Percentiles rank a stretch among this genome's conserved stretches.
These are phyloP conservation scores for Haplosporangium gracile DNA, from an alignment of 192 early-diverging fungal species.

Conservation along the genomic window DNA sequence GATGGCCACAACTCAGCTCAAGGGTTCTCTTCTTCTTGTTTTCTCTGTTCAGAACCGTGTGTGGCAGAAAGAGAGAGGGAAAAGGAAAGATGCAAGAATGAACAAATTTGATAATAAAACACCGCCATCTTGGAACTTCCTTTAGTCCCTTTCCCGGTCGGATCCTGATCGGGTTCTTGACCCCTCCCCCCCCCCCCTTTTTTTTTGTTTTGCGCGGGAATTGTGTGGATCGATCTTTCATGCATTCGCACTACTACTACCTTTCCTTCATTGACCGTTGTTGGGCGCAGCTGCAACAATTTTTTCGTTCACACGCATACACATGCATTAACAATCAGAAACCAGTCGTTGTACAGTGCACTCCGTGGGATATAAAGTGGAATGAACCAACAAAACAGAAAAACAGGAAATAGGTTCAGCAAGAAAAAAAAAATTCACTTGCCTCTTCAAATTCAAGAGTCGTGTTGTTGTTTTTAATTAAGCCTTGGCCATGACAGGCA, in stretches of 20 bases:
- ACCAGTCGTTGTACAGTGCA: neutral
- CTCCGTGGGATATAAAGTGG: neutral
- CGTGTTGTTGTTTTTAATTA: neutral
- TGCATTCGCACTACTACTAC: neutral
- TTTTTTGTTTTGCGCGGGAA: neutral
- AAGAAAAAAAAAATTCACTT: neutral
- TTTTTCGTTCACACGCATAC: neutral
- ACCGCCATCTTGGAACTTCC: neutral
- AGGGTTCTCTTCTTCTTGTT: neutral
- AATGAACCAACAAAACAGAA: neutral
- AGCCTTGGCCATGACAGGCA: constrained; percentile 25
- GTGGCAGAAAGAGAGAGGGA: neutral
- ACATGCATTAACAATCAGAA: neutral
- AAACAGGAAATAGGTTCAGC: neutral
- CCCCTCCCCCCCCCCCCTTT: too few relatives aligned
- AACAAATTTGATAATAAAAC: neutral
- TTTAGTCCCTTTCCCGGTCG: neutral
- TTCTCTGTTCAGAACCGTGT: neutral
- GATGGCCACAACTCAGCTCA: neutral
- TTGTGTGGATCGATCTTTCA: neutral
- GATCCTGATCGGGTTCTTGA: neutral
- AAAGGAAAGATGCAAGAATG: neutral
- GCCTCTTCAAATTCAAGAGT: neutral
- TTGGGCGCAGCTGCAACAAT: neutral
- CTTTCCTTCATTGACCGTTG: neutral